Conservation (phyloP, 169 alveolate genomes). For the Cryptosporidium canis region DNA sequence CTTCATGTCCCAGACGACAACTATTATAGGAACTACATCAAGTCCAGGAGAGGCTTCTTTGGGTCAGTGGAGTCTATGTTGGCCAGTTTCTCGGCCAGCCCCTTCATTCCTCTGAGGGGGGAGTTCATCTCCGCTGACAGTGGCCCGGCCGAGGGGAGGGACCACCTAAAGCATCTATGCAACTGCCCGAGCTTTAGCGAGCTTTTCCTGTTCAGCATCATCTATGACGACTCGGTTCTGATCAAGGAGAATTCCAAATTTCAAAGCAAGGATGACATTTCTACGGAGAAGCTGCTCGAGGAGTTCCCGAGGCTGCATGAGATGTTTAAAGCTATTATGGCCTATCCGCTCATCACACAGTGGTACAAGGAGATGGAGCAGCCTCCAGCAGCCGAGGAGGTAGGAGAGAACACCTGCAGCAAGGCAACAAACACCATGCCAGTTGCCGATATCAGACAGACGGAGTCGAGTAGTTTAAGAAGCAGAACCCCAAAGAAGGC, state of each 20-base stretch:
- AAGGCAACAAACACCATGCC: not conserved
- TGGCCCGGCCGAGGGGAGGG: not conserved
- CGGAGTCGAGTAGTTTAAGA: not conserved
- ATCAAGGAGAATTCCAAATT: constrained; percentile 9
- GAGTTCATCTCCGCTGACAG: not conserved
- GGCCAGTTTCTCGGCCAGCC: constrained; percentile 4
- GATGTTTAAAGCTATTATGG: constrained; percentile 45
- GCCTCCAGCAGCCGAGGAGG: not conserved
- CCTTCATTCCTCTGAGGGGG: constrained; percentile 53
- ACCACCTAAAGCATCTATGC: constrained; percentile 1
- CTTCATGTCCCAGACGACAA: not conserved
- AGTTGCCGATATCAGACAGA: not conserved
- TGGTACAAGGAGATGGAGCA: constrained; percentile 56
- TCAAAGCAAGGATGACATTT: not conserved
- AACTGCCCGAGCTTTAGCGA: constrained; percentile 54
- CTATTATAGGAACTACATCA: not conserved
- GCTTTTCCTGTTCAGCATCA: constrained; percentile 37
- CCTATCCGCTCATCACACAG: constrained; percentile 53
- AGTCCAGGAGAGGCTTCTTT: constrained; percentile 20
- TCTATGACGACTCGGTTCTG: constrained; percentile 34
- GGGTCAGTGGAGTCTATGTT: constrained; percentile 14
- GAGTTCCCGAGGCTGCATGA: constrained; percentile 46
- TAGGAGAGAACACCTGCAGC: not conserved
- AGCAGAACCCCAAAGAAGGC: not conserved
- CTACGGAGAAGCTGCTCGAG: constrained; percentile 37